Evolutionary conservation across 2,329 filamentous ascomycete genomes (phyloP), one percentile per base, ranked within the genome.

Genomic region (Sporothrix variecibatus): DNA sequence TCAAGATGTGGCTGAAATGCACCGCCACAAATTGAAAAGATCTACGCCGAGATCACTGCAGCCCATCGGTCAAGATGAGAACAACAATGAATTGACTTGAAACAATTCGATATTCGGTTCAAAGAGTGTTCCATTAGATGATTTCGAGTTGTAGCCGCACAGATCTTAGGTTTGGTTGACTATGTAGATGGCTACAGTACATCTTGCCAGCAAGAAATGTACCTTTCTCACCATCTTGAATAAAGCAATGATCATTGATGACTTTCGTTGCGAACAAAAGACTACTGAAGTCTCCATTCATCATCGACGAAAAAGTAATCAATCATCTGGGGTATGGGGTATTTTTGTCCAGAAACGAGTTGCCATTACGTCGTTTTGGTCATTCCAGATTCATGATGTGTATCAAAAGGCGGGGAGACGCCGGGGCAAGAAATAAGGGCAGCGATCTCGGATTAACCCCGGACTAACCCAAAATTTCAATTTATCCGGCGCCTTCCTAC

Each of bases 391-490:
- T 31, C 72, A 28, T 58, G 64, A 46, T 79, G 79, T 80, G 78
- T 80, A 79, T 80, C 78, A 74, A 73, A 74, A 73, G 67, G 71
- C 73, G 75, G 74, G 72, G 73, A 74, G 71, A 34, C 64, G 31
- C 73, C 77, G 78, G 79, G 79, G 79, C 79, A 79, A 75, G 74
- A 80, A 78, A 79, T 79, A 78, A 80, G 78, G 78, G 79, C 78
- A 79, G 76, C 75, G 60, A 60, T 60, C 64, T 76, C 76, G 77
- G 78, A 79, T 72, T 71, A 77, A 75, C 68, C 64, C 49, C 76
- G 75, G 75, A 77, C 79, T 72, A 75, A 73, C 72, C 56, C 11
- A n/a, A 28, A 78, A 77, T 77, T 79, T 79, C 76, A 51, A 49
- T 69, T 74, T 23, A 49, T 72, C 73, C 73, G 68, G 70, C 69